Base-by-base conservation (phyloP, 306 rosid species). In the Quercus cerris region DNA sequence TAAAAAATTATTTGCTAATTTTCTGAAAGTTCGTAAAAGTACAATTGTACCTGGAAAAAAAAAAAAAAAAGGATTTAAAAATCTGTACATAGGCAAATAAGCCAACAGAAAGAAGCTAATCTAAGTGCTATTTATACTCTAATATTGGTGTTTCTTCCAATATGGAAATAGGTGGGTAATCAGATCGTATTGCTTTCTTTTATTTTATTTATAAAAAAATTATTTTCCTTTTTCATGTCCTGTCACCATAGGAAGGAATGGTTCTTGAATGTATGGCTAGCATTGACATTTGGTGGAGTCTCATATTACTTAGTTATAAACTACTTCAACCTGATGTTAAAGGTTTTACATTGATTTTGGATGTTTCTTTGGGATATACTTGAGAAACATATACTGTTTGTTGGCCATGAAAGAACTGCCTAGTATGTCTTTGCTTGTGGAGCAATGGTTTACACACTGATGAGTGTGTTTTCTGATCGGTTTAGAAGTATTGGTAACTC, bases 401-500 rank as follows among this genome's bases (percentile, higher is more conserved):
- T 13, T 63, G 41, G 20, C 17, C 41, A 63, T 5, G 20, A 28
- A 63, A 63, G 20, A 28, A 28, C 31, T 35, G 17, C 70, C 20
- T 63, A 59, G 33, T 59, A 23, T 4, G 18, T 59, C 30, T 31
- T 52, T 68, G 72, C 17, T 28, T 10, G 72, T 68, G 72, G 51
- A 35, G 72, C 27, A 35, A 68, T 35, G 54, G 72, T 68, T 33
- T 27, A 46, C 51, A 38, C 72, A 68, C 28, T 68, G 27, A 17
- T 15, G 44, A 35, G 52, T 46, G 13, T 68, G 54, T 19, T 68
- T 68, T 68, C 17, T 68, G 27, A 33, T 68, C 2, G 27, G 51
- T 67, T 35, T 67, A 6, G n/a, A 38, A 68, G n/a, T 19, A 2
- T 56, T 58, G 70, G 63, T 82, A 56, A 82, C 75, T 72, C 3